A percentile compares a stretch with the other conserved stretches of the same genome.
Conservation (phyloP, 441 rosid genomes). For the Pelargonium cotyledonis region DNA sequence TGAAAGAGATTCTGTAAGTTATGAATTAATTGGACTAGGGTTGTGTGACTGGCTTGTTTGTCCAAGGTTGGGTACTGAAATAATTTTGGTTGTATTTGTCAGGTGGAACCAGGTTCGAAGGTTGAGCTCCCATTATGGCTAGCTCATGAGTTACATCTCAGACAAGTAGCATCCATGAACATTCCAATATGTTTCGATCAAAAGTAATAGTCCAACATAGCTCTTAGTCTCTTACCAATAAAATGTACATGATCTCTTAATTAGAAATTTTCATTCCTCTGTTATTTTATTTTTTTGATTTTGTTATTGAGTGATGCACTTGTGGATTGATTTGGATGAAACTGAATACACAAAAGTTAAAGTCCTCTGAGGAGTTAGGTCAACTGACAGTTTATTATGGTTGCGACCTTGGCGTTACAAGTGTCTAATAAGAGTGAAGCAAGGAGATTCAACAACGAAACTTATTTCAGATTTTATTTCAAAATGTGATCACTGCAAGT, state of each 20-base stretch:
- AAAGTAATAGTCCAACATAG: slow-evolving; percentile 36
- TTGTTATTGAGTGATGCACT: slow-evolving; percentile 6
- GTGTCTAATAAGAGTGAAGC: neutral
- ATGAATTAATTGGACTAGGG: neutral
- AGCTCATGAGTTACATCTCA: slow-evolving; percentile 55
- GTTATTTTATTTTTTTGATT: neutral
- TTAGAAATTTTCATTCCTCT: neutral
- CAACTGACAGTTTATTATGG: neutral
- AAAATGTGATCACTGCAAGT: slow-evolving; percentile 6
- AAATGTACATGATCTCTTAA: neutral
- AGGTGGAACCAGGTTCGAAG: slow-evolving; percentile 81
- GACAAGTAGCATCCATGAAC: slow-evolving; percentile 57
- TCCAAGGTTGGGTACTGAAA: neutral
- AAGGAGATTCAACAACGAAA: neutral
- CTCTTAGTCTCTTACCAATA: neutral
- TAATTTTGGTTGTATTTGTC: slow-evolving; percentile 7
- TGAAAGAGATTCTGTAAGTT: slow-evolving; percentile 56
- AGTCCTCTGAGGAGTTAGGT: neutral
- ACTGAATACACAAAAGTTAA: neutral
- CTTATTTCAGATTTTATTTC: neutral
- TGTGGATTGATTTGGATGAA: neutral
- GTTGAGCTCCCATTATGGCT: slow-evolving; percentile 90
- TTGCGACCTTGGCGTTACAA: neutral
- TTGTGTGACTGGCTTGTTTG: neutral
- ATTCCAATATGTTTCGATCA: slow-evolving; percentile 73